Evolutionary conservation across 495 filamentous ascomycete genomes (phyloP).

Genomic region (Hypoxylon lienhwacheense): DNA sequence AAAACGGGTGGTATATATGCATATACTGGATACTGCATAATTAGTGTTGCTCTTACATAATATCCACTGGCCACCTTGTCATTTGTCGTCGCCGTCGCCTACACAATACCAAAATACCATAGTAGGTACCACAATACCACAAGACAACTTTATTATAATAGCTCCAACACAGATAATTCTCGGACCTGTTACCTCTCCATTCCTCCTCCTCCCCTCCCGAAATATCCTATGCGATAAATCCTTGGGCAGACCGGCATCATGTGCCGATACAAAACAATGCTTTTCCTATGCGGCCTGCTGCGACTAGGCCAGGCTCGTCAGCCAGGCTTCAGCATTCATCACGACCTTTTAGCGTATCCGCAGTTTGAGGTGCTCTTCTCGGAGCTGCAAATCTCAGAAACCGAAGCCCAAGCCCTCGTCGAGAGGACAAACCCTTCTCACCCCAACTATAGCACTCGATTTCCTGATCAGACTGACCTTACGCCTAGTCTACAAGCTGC

Average conservation of each 20-base stretch:
- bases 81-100: too few species aligned
- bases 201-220: background rate
- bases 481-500: slow-evolving; percentile 38
- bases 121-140: too few species aligned
- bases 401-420: slow-evolving; percentile 65
- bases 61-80: slow-evolving; percentile 6
- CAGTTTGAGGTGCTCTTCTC: slow-evolving; percentile 88
- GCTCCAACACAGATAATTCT: background rate
- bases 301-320: slow-evolving; percentile 48
- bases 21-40: too few species aligned
- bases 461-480: slow-evolving; percentile 42
- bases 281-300: slow-evolving; percentile 43
- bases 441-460: slow-evolving; percentile 38
- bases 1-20: too few species aligned
- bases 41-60: too few species aligned
- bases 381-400: slow-evolving; percentile 70
- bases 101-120: too few species aligned
- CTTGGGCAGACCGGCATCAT: slow-evolving; percentile 50
- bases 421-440: slow-evolving; percentile 38
- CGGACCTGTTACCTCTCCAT: background rate
- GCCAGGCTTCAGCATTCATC: slow-evolving; percentile 65
- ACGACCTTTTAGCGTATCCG: slow-evolving; percentile 89
- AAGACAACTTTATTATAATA: too few species aligned
- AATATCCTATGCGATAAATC: slow-evolving; percentile 40
- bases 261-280: slow-evolving; percentile 49